Evolutionary conservation across 2,329 filamentous ascomycete genomes (phyloP).

Genomic region (Tolypocladium sp.): DNA sequence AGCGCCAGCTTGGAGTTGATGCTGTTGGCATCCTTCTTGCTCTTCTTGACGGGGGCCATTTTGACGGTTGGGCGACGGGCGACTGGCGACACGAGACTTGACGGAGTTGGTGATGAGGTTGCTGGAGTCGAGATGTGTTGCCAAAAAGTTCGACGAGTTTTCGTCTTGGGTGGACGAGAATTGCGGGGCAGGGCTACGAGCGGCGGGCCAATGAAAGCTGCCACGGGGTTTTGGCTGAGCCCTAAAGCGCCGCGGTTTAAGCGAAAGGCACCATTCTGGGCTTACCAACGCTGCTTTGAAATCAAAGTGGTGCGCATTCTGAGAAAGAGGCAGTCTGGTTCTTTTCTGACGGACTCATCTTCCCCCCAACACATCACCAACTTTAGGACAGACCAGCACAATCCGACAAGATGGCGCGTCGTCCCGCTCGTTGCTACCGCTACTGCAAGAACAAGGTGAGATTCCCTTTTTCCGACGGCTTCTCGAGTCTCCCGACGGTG

Average conservation of each 20-base stretch:
- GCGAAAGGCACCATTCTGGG: conserved; percentile 19
- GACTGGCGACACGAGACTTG: neutral
- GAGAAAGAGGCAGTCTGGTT: conserved; percentile 17
- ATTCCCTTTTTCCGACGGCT: conserved; percentile 13
- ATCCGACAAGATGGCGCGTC: conserved; percentile 93
- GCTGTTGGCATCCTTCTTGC: conserved; percentile 75
- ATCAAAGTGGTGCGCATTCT: conserved; percentile 31
- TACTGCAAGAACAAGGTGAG: conserved; percentile 99
- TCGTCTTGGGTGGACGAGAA: conserved; percentile 12
- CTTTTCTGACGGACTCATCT: conserved; percentile 17
- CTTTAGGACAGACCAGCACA: conserved; percentile 26
- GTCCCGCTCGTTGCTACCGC: conserved; percentile 98
- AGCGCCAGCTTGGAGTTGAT: conserved; percentile 53
- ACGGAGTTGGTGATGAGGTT: conserved; percentile 9
- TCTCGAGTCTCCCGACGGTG: neutral
- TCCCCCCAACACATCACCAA: conserved; percentile 26
- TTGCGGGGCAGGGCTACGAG: conserved; percentile 12
- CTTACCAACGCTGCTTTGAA: conserved; percentile 41
- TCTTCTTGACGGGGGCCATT: conserved; percentile 67
- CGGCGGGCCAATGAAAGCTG: conserved; percentile 17
- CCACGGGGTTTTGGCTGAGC: conserved; percentile 11
- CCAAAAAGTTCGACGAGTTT: conserved; percentile 14
- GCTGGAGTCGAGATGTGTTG: conserved; percentile 11
- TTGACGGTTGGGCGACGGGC: conserved; percentile 34
- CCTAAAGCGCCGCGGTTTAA: conserved; percentile 31